A percentile compares a stretch with the other conserved stretches of the same genome.
These are phyloP conservation scores for Lactarius psammicola DNA, from an alignment of 768 basidiomycete genomes.

Conservation along the genomic window DNA sequence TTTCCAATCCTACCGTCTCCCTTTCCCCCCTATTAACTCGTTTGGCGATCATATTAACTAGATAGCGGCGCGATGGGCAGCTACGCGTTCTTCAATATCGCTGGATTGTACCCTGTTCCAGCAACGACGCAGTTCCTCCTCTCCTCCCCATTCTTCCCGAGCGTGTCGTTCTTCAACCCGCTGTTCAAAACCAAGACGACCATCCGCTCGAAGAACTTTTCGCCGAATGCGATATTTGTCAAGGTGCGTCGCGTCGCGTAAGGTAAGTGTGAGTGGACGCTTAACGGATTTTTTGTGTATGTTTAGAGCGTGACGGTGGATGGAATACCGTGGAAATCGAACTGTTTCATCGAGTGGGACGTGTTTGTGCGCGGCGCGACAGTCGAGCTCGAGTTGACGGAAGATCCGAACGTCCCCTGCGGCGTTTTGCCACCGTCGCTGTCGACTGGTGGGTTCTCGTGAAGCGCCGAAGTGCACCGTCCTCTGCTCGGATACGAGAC, in stretches of 20 bases:
- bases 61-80: constrained; percentile 59
- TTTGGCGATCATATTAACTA: no score
- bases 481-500: no score
- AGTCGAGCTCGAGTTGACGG: constrained; percentile 55
- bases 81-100: constrained; percentile 56
- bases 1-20: neutral
- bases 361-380: constrained; percentile 53
- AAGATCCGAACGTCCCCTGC: constrained; percentile 52
- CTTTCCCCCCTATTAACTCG: neutral
- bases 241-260: constrained; percentile 42
- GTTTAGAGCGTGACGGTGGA: constrained; percentile 56
- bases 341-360: constrained; percentile 65
- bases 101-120: constrained; percentile 61
- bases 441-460: constrained; percentile 57
- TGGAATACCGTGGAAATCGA: constrained; percentile 57
- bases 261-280: no score
- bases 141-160: constrained; percentile 60
- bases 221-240: constrained; percentile 52
- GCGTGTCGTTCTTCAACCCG: constrained; percentile 62
- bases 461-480: neutral
- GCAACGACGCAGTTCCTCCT: constrained; percentile 59
- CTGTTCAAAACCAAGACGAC: constrained; percentile 55
- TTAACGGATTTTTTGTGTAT: neutral
- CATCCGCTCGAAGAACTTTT: constrained; percentile 50
- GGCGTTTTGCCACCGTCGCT: constrained; percentile 62